Base-by-base conservation (phyloP, 2,329 filamentous ascomycete species). In the Rhynchosporium graminicola region DNA sequence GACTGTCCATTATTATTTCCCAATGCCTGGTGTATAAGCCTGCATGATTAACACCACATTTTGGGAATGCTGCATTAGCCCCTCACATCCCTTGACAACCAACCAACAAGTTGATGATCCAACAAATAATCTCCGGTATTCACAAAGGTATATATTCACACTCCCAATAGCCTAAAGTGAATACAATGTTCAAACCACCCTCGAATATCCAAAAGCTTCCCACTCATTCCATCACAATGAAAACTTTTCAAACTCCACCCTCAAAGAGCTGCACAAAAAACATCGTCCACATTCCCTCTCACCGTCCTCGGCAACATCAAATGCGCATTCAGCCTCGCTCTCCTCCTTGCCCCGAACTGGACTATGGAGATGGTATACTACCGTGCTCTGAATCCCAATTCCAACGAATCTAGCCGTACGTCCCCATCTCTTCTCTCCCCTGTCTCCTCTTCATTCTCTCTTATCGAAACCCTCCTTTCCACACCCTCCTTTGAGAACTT, bases 261-360 rank as follows among this genome's bases (percentile, higher is more conserved):
- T 50, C 46, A 9, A 50, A 31, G 13, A 20, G 20, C 20, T 26
- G 12, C 20, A 15, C 52, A 55, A 56, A 20, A 45, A 45, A n/a
- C n/a, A n/a, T n/a, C n/a, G 9, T 29, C 38, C 28, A 51, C 46
- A 36, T 40, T 51, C 20, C 38, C 59, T 2, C 48, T 65, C 42
- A 59, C 60, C 33, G 36, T 65, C 40, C 46, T 38, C 63, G 63
- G 51, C 36, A 54, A 9, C 51, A 28, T 54, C 51, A 54, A 54
- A 15, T 4, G 33, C 4, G 20, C n/a, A n/a, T 54, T 42, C 51
- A 33, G 51, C 5, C 3, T 54, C 1, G 36, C 33, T 29, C 33
- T 54, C 9, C 26, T 54, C 36, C 36, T 54, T 33, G 51, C 51
- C 20, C 33, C 51, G 28, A 38, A 12, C 20, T 54, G 51, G 51